Evolutionary conservation across 139 green algal genomes (phyloP).

Genomic region (Auxenochlorella pyrenoidosa): DNA sequence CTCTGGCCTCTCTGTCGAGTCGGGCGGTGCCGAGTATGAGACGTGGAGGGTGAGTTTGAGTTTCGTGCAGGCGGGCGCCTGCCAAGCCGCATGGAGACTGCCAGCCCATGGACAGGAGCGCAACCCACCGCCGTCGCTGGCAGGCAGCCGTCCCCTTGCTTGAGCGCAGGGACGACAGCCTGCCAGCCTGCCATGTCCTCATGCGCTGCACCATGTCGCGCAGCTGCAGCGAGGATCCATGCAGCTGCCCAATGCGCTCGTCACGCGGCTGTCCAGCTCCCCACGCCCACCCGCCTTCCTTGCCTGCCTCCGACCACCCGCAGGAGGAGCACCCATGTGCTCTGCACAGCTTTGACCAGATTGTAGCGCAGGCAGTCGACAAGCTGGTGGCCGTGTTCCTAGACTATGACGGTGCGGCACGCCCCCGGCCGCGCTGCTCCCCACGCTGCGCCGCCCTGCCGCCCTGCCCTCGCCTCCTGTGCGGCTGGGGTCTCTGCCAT

Average conservation of each 20-base stretch:
- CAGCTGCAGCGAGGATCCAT: too few relatives aligned
- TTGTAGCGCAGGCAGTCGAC: constrained; percentile 56
- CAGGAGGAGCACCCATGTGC: constrained; percentile 77
- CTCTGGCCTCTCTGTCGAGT: constrained; percentile 11
- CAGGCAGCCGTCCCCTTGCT: too few relatives aligned
- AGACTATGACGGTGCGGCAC: constrained; percentile 90
- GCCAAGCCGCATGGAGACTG: too few relatives aligned
- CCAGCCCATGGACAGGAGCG: too few relatives aligned
- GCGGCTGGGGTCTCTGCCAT: too few relatives aligned
- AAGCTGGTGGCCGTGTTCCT: constrained; percentile 94
- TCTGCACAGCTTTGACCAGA: constrained; percentile 64
- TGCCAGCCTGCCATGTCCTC: too few relatives aligned
- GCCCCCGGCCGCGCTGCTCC: neutral
- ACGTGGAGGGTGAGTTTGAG: constrained; percentile 19
- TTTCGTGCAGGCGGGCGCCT: too few relatives aligned
- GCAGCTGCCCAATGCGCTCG: too few relatives aligned
- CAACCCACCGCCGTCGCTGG: too few relatives aligned
- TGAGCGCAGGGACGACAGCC: too few relatives aligned
- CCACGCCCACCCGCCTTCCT: neutral
- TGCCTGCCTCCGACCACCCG: neutral
- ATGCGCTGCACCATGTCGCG: neutral
- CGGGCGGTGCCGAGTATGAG: neutral
- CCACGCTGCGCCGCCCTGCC: too few relatives aligned
- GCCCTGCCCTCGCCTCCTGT: too few relatives aligned
- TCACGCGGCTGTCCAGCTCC: neutral